Percentiles rank a stretch among this genome's conserved stretches.
phyloP scores from a whole-genome alignment of 805 yeast species.

The Lipomyces orientalis region DNA sequence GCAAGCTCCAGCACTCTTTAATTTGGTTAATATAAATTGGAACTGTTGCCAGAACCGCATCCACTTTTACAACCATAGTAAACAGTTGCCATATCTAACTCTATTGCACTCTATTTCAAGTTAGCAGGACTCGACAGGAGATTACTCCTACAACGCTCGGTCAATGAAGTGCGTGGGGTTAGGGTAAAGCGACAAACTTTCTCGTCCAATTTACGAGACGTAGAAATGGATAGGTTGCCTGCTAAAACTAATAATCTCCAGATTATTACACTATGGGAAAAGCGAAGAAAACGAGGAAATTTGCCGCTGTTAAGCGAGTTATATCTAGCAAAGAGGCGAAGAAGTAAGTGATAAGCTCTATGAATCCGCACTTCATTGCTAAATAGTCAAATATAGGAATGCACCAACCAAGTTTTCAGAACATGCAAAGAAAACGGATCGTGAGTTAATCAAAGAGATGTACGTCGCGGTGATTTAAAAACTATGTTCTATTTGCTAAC shows the following conservation, averaged over 20 bases:
- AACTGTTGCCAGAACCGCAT: too few relatives aligned
- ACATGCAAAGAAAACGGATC: conserved; percentile 59
- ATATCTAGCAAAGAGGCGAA: conserved; percentile 75
- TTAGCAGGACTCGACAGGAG: too few relatives aligned
- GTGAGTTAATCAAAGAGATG: conserved; percentile 72
- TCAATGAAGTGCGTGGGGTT: too few relatives aligned
- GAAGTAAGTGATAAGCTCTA: conserved; percentile 47
- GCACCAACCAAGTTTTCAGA: conserved; percentile 20
- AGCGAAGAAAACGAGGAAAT: conserved; percentile 95
- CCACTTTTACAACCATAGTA: too few relatives aligned
- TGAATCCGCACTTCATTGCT: neutral
- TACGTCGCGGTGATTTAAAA: conserved; percentile 27
- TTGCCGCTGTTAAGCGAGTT: conserved; percentile 88
- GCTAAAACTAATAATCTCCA: neutral
- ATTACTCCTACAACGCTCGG: too few relatives aligned
- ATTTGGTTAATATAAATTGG: too few relatives aligned
- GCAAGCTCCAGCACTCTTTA: too few relatives aligned
- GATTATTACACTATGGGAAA: conserved; percentile 72
- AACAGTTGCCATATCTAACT: too few relatives aligned
- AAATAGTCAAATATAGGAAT: conserved; percentile 38
- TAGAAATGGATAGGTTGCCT: too few relatives aligned
- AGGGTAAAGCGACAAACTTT: too few relatives aligned
- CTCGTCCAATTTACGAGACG: too few relatives aligned
- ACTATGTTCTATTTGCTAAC: conserved; percentile 18
- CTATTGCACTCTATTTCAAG: too few relatives aligned